phyloP scores from a whole-genome alignment of 2,329 filamentous ascomycete genomes.

The Sarocladium strictum region DNA sequence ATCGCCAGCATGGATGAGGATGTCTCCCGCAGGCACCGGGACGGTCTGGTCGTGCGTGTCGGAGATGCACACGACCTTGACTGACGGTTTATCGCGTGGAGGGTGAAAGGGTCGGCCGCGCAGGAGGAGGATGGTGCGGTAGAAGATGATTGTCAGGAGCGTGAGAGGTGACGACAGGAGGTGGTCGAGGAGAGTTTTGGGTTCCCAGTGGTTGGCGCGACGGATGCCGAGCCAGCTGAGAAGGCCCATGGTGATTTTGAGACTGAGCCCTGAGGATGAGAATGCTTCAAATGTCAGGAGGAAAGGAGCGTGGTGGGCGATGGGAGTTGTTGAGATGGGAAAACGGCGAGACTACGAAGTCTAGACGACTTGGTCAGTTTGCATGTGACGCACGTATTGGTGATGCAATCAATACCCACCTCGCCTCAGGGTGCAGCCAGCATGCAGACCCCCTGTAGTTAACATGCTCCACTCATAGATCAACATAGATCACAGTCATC shows the following conservation, averaged over 20 bases:
- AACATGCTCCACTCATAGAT: too few species aligned
- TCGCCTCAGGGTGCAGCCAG: neutral
- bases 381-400: conserved; percentile 8
- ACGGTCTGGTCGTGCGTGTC: conserved; percentile 72
- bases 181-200: conserved; percentile 51
- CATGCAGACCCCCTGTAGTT: too few species aligned
- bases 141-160: conserved; percentile 54
- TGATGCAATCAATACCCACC: conserved; percentile 6
- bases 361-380: neutral
- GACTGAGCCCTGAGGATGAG: neutral
- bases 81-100: conserved; percentile 45
- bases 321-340: neutral
- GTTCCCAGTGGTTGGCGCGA: conserved; percentile 41
- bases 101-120: conserved; percentile 60
- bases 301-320: neutral
- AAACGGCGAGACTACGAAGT: neutral
- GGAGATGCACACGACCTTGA: conserved; percentile 81
- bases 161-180: conserved; percentile 64
- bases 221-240: conserved; percentile 41
- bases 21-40: conserved; percentile 66
- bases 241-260: conserved; percentile 32
- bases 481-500: too few species aligned
- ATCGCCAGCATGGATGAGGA: conserved; percentile 88
- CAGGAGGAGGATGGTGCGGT: conserved; percentile 59
- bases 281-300: neutral